Base-by-base conservation (phyloP, 257 asterid genomes). In the Galeopsis tetrahit region DNA sequence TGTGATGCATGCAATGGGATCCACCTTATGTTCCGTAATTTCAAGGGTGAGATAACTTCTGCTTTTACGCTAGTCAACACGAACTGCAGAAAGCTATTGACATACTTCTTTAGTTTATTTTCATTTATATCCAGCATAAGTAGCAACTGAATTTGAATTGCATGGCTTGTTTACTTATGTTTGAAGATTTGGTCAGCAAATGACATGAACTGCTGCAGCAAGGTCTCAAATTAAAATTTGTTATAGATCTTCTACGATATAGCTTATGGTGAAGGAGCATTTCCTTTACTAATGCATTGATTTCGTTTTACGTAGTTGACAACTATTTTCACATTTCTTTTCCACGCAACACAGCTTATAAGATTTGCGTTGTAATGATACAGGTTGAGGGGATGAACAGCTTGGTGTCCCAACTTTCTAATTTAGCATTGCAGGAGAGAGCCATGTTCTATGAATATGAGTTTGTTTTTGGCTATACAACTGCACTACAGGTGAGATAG, bases 1-100 rank as follows among this genome's bases (percentile, higher is more conserved):
- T 75, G 88, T 88, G 36, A 77, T 92, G 90, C 97, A 90, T 83
- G 87, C 88, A 71, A 84, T 92, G 86, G 96, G 96, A 59, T 83
- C 92, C 70, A 87, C 98, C 80, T 65, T 84, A 51, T 78, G 82
- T 81, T 75, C 86, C 75, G 55, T 82, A 66, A 85, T 90, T 14
- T 78, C 91, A 70, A 74, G 71, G 95, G 99, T 95, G 69, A 76
- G 82, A 71, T 72, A 66, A 60, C 35, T 69, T 73, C 69, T 58
- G 57, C 61, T 61, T 69, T 63, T 56, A 8, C 10, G 51, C 7
- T 72, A 4, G 13, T 62, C 62, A 48, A 7, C 62, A 49, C 7
- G 38, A 52, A 28, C 0, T 4, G 21, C 35, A 21, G 59, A 61
- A 67, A 60, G 65, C 48, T 61, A 60, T 51, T 63, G 57, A 31